Evolutionary conservation across 139 green algal genomes (phyloP).

Genomic region (Desmodesmus armatus): DNA sequence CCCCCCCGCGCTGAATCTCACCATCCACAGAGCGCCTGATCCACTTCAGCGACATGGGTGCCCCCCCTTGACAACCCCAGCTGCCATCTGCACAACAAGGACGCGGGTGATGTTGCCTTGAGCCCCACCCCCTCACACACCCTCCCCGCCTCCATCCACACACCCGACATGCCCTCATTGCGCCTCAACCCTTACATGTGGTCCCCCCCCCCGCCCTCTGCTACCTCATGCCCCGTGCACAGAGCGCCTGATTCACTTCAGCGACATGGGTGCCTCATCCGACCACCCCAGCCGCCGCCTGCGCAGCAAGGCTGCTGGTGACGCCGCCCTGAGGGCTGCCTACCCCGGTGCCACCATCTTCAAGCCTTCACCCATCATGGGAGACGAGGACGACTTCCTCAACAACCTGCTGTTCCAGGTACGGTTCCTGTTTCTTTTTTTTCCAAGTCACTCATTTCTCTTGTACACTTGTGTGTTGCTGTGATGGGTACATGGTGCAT

Average conservation of each 20-base stretch:
- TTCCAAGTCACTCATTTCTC: too few species aligned
- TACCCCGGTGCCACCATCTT: constrained; percentile 78
- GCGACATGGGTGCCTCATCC: constrained; percentile 73
- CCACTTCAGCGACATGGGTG: constrained; percentile 85
- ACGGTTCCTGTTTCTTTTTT: too few species aligned
- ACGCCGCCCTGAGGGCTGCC: constrained; percentile 66
- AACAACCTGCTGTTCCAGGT: constrained; percentile 84
- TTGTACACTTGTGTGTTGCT: too few species aligned
- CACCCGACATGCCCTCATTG: too few species aligned
- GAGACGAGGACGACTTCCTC: constrained; percentile 93
- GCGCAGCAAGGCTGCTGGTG: constrained; percentile 85
- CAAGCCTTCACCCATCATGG: constrained; percentile 83
- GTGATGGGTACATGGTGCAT: too few species aligned
- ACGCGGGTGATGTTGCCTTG: constrained; percentile 73
- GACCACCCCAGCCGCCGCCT: constrained; percentile 75
- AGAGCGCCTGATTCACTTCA: constrained; percentile 87
- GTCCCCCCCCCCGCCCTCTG: too few species aligned
- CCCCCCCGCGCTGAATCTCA: too few species aligned
- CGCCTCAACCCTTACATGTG: too few species aligned
- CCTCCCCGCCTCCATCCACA: too few species aligned
- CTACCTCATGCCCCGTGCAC: too few species aligned
- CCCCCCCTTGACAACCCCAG: constrained; percentile 67
- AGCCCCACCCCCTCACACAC: constrained; percentile 68
- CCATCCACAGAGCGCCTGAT: constrained; percentile 85
- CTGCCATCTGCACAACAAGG: constrained; percentile 85